phyloP scores from a whole-genome alignment of 805 yeast species.

The Hyphopichia homilentoma region DNA sequence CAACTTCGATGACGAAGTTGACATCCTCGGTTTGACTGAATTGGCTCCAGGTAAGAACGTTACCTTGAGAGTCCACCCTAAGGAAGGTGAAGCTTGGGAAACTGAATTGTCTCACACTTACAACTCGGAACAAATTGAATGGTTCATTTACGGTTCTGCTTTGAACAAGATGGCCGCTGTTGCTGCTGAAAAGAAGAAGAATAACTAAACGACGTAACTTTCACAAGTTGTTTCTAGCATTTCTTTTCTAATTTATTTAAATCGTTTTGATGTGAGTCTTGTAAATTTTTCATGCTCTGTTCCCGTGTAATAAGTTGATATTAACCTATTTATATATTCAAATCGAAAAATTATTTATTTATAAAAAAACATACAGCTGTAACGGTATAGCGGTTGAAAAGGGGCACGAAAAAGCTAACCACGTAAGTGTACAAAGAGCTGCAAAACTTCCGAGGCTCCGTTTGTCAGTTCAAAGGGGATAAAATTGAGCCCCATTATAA shows the following conservation, averaged over 20 bases:
- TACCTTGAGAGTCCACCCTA: constrained; percentile 69
- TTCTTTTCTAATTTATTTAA: too few species aligned
- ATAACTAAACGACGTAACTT: neutral
- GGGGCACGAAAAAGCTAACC: too few species aligned
- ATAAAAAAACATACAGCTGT: too few species aligned
- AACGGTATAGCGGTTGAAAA: too few species aligned
- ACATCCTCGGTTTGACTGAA: constrained; percentile 76
- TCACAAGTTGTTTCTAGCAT: too few species aligned
- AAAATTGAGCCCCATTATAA: too few species aligned
- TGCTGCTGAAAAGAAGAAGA: constrained; percentile 4
- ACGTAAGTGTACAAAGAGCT: too few species aligned
- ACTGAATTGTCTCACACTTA: constrained; percentile 93
- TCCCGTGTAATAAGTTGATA: neutral
- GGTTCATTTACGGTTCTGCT: constrained; percentile 99
- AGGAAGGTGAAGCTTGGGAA: constrained; percentile 81
- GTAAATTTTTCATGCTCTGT: too few species aligned
- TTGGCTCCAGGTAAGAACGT: constrained; percentile 93
- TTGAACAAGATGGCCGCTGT: constrained; percentile 84
- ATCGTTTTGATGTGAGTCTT: too few species aligned
- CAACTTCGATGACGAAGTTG: constrained; percentile 85
- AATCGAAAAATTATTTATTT: too few species aligned
- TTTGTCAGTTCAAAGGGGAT: too few species aligned
- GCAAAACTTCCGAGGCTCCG: too few species aligned
- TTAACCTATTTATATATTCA: constrained; percentile 1
- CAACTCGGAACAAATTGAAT: constrained; percentile 94